Evolutionary conservation across 805 yeast genomes (phyloP), one percentile per base, ranked within the genome.

Genomic region (Priceomyces fermenticarens): DNA sequence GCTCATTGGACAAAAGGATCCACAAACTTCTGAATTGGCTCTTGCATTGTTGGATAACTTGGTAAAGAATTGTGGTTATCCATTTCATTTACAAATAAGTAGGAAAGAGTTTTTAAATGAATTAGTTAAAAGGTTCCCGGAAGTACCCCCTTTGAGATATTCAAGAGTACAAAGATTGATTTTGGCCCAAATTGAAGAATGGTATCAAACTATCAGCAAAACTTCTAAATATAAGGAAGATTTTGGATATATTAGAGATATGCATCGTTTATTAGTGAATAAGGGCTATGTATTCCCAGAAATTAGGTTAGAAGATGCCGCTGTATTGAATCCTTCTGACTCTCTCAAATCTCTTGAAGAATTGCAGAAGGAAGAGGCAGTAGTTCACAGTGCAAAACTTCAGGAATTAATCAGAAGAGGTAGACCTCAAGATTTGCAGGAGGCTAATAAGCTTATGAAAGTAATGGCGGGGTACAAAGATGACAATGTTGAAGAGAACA

Each of bases 31-130:
- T 4, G 80, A 85, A 41, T 81, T 90, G 56, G 97, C 97, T 8
- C 65, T 93, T 48, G 78, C 89, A 1, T 66, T 88, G 38, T 75
- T 93, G 46, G 99, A 93, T 58, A 88, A 88, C 40, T 70, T 93
- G 52, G 99, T 93, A 39, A 93, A 93, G 67, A 93, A 93, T 69
- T 93, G 99, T 68, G 99, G 98, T 4, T 93, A 91, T 62, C 97
- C 99, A 6, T 80, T 93, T 66, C 99, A 93, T 51, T 72, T 93
- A 36, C 99, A 93, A 65, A 88, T 93, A 39, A 86, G 96, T 3
- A 78, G 98, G 45, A 90, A 93, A 63, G 98, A 91, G 60, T 93
- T 93, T 53, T 73, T 93, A 55, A 93, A 93, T 60, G 96, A 88
- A 57, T 75, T 93, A 55, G 99, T 93, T 16, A 85, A 88, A 54